Base-by-base conservation (phyloP, 495 filamentous ascomycete genomes). In the Aspergillus egyptiacus region DNA sequence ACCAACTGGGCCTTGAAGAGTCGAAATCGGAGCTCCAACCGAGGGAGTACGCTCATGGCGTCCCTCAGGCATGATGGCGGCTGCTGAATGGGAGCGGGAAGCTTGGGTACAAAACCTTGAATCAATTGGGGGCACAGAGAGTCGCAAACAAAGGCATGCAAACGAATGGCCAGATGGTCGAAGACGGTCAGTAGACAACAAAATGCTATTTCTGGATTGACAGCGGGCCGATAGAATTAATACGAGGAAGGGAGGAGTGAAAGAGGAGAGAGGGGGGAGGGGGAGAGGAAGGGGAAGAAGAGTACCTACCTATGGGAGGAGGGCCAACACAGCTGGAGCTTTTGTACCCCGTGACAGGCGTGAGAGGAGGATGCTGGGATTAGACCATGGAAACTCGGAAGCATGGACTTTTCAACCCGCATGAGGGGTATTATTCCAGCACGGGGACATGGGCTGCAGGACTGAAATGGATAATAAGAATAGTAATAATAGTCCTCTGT, bases 1-100 rank as follows among this genome's bases (percentile, higher is more conserved):
- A 2, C 84, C 84, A 45, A 96, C 75, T 2, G 85, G 84, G 35
- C 87, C 90, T 65, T 86, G 75, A 27, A 96, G 80, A 56, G 90
- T 86, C 32, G 83, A 78, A 56, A 95, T 81, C 25, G 89, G 90
- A 44, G 86, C 85, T 39, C 86, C 82, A 27, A 83, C 83, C 24
- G 87, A 93, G 24, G 85, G 87, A 48, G 76, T 84, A 49, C 90
- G 79, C 67, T 86, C 80, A 37, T 80, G 77, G 32, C 64, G 60
- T 18, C 51, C 53, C 49, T 59, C 46, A 45, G 58, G 44, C 57
- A 59, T 54, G 34, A 13, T 52, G 28, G 15, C 32, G 41, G 27
- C 10, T 14, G 15, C 37, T 34, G 17, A 14, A 19, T 14, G 23
- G 13, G 13, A 14, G 2, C n/a, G n/a, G 39, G 8, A 20, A 7